Evolutionary conservation across 257 asterid species (phyloP), one percentile per base, ranked within the genome.

Genomic region (Solanum peruvianum): DNA sequence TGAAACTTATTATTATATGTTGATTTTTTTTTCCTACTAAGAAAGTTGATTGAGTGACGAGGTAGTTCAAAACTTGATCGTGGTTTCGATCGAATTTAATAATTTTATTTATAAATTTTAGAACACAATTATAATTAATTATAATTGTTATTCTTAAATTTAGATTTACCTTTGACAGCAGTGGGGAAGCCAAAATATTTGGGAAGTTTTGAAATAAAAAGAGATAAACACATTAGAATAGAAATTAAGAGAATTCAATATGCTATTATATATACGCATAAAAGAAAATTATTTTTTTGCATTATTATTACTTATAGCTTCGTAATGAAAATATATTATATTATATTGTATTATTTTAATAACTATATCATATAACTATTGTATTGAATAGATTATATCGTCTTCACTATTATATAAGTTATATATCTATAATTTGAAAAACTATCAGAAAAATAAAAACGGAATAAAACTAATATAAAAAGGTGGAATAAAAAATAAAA

Each of bases 61-160:
- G 25, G 66, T 11, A 58, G 66, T 8, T 20, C 3, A 11, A 3
- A 2, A 2, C 11, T 0, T 20, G 4, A 20, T 20, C 8, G 0
- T 58, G 66, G 0, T 7, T 56, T 20, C 1, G 9, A 1, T 18
- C 64, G 11, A 20, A 56, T 56, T 56, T 20, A 20, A 18, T 56
- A 56, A 18, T 7, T 56, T 56, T 56, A 56, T 7, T 56, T 56
- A 1, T 1, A 56, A 0, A 2, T 56, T 18, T 56, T 18, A 60
- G 10, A 23, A 10, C 0, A 9, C 1, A 9, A 0, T 60, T 60
- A 23, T 23, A 23, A 23, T 60, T 3, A 60, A 0, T 23, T 60
- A 60, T 33, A 60, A 3, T 2, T 9, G 5, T 58, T 23, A 10
- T 60, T 60, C 3, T 60, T 23, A 4, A 60, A 58, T 58, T 21